Conservation (phyloP, 2,329 filamentous ascomycete species). For the Amylocarpus encephaloides region DNA sequence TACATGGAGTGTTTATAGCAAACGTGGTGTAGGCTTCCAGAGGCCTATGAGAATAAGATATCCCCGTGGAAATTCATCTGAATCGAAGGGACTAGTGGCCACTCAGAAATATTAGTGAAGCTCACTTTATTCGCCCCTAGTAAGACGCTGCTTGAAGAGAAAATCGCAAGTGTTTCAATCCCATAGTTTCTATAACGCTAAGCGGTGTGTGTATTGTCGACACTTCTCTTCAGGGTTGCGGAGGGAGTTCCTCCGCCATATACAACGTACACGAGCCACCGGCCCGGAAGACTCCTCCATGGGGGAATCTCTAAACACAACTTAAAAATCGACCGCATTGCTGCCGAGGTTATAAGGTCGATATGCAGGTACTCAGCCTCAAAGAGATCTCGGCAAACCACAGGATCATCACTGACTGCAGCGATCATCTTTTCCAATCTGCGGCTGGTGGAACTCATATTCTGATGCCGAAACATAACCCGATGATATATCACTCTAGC, state of each 20-base stretch:
- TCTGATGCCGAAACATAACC: neutral
- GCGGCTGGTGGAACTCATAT: neutral
- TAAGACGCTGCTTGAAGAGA: too few species aligned
- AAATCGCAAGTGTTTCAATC: too few species aligned
- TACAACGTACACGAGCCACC: neutral
- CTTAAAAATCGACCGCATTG: neutral
- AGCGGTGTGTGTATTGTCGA: neutral
- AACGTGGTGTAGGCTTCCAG: too few species aligned
- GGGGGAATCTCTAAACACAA: neutral
- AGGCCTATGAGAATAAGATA: too few species aligned
- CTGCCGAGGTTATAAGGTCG: neutral
- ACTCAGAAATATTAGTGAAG: too few species aligned
- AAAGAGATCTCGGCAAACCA: neutral
- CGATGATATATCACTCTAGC: neutral
- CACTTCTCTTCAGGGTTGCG: neutral
- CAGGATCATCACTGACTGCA: neutral
- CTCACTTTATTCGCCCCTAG: too few species aligned
- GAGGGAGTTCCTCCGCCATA: neutral
- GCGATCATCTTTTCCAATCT: neutral
- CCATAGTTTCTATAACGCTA: too few species aligned
- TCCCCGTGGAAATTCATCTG: too few species aligned
- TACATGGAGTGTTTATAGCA: too few species aligned
- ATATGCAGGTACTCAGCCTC: conserved; percentile 4
- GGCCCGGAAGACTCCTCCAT: neutral
- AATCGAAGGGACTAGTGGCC: too few species aligned